phyloP scores from a whole-genome alignment of 306 rosid genomes.

The Trichosanthes cucumerina region DNA sequence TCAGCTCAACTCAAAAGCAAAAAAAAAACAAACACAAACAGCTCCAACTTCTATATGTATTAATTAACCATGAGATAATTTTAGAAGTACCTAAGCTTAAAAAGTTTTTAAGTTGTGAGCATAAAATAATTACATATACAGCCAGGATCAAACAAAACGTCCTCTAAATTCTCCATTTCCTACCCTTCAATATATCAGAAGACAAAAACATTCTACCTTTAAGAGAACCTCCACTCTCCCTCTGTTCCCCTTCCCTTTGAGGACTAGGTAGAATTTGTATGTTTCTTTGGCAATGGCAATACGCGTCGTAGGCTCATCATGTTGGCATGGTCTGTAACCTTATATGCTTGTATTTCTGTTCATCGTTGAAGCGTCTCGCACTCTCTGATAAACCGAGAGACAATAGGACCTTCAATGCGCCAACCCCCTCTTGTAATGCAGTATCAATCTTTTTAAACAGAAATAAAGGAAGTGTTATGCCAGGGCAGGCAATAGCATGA shows the following conservation, averaged over 20 bases:
- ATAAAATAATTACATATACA: not conserved
- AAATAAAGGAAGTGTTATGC: not conserved
- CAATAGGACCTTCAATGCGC: slow-evolving; percentile 41
- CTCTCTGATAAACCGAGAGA: slow-evolving; percentile 45
- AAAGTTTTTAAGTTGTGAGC: not conserved
- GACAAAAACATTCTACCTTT: not conserved
- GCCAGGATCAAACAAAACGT: not conserved
- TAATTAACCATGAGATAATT: not conserved
- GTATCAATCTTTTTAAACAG: slow-evolving; percentile 21
- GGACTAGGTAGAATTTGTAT: not conserved
- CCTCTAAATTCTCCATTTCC: not conserved
- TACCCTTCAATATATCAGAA: not conserved
- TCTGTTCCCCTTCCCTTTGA: not conserved
- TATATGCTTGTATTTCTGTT: slow-evolving; percentile 71
- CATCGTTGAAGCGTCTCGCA: slow-evolving; percentile 56
- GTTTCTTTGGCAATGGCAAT: not conserved
- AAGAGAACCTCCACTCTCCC: not conserved
- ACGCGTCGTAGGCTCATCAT: not conserved
- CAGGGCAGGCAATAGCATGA: not conserved
- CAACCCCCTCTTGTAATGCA: slow-evolving; percentile 31
- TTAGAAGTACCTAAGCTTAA: not conserved
- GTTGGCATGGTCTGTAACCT: slow-evolving; percentile 48
- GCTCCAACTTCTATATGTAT: not conserved
- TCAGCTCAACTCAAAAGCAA: not conserved
- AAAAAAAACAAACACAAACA: not conserved